Percentiles rank a stretch among this genome's conserved stretches.
These are phyloP conservation scores for Chrysoporthe puriensis DNA, from an alignment of 2,329 filamentous ascomycete species.

Conservation along the genomic window DNA sequence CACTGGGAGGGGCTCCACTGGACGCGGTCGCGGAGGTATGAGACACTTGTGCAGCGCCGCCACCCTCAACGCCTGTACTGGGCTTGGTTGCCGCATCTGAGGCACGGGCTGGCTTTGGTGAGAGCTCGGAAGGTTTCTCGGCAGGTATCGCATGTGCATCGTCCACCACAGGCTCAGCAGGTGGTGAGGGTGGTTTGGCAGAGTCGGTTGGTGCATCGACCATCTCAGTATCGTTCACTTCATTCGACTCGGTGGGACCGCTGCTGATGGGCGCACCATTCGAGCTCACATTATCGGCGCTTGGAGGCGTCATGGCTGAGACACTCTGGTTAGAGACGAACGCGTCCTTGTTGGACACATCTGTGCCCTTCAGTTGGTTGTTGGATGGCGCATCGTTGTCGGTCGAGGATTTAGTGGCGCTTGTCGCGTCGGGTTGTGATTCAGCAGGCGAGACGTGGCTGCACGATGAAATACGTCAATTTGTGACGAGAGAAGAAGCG, in stretches of 20 bases:
- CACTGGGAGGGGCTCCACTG: slow-evolving; percentile 37
- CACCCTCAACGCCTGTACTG: slow-evolving; percentile 5
- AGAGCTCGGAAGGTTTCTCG: slow-evolving; percentile 9
- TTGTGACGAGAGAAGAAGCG: not conserved
- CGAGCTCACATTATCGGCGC: slow-evolving; percentile 19
- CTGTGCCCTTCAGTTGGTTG: slow-evolving; percentile 23
- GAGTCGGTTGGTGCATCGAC: slow-evolving; percentile 35
- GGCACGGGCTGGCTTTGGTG: slow-evolving; percentile 2
- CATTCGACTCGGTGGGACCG: slow-evolving; percentile 19
- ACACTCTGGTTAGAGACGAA: slow-evolving; percentile 37
- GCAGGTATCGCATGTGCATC: slow-evolving; percentile 8
- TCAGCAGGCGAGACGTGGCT: slow-evolving; percentile 31
- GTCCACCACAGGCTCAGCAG: slow-evolving; percentile 18
- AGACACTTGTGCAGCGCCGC: not conserved
- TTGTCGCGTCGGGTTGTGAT: slow-evolving; percentile 24
- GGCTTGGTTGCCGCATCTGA: slow-evolving; percentile 7
- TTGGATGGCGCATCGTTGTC: slow-evolving; percentile 12
- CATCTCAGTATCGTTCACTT: slow-evolving; percentile 37
- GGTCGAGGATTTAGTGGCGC: slow-evolving; percentile 5
- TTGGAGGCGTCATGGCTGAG: slow-evolving; percentile 21
- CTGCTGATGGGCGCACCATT: slow-evolving; percentile 16
- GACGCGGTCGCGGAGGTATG: slow-evolving; percentile 33
- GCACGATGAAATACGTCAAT: slow-evolving; percentile 22
- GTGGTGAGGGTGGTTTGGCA: slow-evolving; percentile 24
- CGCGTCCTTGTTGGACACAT: slow-evolving; percentile 32